These are phyloP conservation scores for Areca catechu DNA, from an alignment of 176 grass and related monocot genomes.

Conservation along the genomic window DNA sequence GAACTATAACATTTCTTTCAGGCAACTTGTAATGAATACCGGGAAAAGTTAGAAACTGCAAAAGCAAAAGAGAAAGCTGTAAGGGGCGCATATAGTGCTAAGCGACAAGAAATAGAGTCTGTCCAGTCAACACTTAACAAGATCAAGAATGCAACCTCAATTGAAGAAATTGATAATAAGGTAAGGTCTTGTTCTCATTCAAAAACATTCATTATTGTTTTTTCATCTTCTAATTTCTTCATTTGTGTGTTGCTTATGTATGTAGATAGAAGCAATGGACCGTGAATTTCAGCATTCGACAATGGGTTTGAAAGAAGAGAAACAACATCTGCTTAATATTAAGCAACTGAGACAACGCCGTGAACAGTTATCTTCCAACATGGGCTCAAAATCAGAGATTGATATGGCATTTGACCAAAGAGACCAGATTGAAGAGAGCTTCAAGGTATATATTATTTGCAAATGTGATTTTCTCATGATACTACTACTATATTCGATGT, in stretches of 20 bases:
- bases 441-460: conserved; percentile 38
- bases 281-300: conserved; percentile 67
- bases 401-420: conserved; percentile 68
- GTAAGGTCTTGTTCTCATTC: conserved; percentile 24
- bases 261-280: conserved; percentile 71
- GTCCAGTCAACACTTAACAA: conserved; percentile 58
- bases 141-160: conserved; percentile 71
- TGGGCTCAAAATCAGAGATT: conserved; percentile 65
- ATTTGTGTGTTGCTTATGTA: conserved; percentile 8
- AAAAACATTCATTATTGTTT: too few relatives aligned
- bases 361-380: conserved; percentile 49
- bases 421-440: conserved; percentile 65
- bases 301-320: conserved; percentile 76
- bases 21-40: conserved; percentile 33
- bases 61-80: conserved; percentile 51
- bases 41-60: conserved; percentile 43
- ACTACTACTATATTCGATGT: conserved; percentile 15
- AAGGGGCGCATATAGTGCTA: conserved; percentile 47
- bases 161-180: conserved; percentile 87
- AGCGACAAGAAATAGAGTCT: conserved; percentile 53
- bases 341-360: conserved; percentile 73
- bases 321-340: conserved; percentile 68
- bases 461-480: conserved; percentile 8
- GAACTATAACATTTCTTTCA: conserved; percentile 26
- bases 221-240: conserved; percentile 3